These are phyloP conservation scores for Aspergillus sp. DNA, from an alignment of 2,329 filamentous ascomycete genomes.

Conservation along the genomic window DNA sequence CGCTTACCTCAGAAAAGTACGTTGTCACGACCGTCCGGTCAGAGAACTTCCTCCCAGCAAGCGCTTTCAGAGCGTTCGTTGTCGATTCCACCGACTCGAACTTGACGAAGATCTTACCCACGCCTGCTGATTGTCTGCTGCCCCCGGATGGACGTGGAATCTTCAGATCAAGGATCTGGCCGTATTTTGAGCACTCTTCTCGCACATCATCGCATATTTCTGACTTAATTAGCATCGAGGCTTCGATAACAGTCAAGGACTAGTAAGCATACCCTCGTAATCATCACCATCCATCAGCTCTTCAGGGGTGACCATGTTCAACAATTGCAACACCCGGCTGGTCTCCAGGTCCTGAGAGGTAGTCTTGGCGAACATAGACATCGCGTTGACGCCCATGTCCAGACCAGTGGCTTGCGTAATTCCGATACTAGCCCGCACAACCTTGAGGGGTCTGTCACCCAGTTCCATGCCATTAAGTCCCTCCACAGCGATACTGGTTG, in stretches of 20 bases:
- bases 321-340: slow-evolving; percentile 76
- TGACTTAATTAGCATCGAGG: slow-evolving; percentile 29
- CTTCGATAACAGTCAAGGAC: not conserved
- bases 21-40: slow-evolving; percentile 94
- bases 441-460: slow-evolving; percentile 75
- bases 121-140: slow-evolving; percentile 73
- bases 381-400: slow-evolving; percentile 94
- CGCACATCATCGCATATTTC: slow-evolving; percentile 94
- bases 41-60: slow-evolving; percentile 92
- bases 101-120: slow-evolving; percentile 97
- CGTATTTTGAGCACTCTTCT: slow-evolving; percentile 90
- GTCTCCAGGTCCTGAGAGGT: slow-evolving; percentile 69
- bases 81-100: slow-evolving; percentile 72
- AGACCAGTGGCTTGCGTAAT: slow-evolving; percentile 85
- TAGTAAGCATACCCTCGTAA: slow-evolving; percentile 65
- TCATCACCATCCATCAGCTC: slow-evolving; percentile 91
- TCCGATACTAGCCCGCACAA: slow-evolving; percentile 82
- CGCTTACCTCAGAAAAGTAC: slow-evolving; percentile 79
- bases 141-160: slow-evolving; percentile 79
- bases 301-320: slow-evolving; percentile 98
- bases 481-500: slow-evolving; percentile 78
- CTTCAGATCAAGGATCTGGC: slow-evolving; percentile 78
- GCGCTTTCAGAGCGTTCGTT: slow-evolving; percentile 73
- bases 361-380: slow-evolving; percentile 94
- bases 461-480: slow-evolving; percentile 90